phyloP scores from a whole-genome alignment of 1,284 basidiomycete genomes.

The Macrocystidia cucumis region DNA sequence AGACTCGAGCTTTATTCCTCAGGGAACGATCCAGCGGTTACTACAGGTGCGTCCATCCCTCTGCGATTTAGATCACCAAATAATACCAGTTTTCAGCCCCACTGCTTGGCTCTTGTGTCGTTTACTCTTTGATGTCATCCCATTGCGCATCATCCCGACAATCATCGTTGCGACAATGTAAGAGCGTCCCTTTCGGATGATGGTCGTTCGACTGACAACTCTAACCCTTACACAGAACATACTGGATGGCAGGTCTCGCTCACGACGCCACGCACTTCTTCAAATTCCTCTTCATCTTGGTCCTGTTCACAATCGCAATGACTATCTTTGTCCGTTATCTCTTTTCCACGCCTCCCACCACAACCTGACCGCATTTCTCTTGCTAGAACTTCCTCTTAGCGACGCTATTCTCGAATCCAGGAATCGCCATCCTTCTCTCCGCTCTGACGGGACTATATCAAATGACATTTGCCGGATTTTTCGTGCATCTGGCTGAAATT shows the following conservation, averaged over 20 bases:
- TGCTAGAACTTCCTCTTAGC: constrained; percentile 84
- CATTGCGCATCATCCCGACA: constrained; percentile 77
- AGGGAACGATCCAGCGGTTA: constrained; percentile 78
- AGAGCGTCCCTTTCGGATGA: constrained; percentile 16
- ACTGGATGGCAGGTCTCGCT: constrained; percentile 90
- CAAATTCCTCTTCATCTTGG: constrained; percentile 75
- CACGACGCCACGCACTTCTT: constrained; percentile 65
- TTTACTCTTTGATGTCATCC: constrained; percentile 79
- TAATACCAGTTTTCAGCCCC: constrained; percentile 37
- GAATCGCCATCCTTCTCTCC: constrained; percentile 80
- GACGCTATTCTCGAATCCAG: constrained; percentile 74
- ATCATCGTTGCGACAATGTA: constrained; percentile 78
- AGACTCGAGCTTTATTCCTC: constrained; percentile 76
- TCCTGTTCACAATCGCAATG: constrained; percentile 74
- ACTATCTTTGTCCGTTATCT: constrained; percentile 65
- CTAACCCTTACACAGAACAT: constrained; percentile 40
- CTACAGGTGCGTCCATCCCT: constrained; percentile 47
- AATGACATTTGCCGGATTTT: constrained; percentile 83
- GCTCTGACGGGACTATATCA: constrained; percentile 72
- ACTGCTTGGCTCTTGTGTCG: constrained; percentile 83
- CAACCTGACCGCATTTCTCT: constrained; percentile 7
- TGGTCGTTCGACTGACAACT: constrained; percentile 8
- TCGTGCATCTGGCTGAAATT: constrained; percentile 75
- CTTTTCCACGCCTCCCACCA: background rate
- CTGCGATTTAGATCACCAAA: background rate